phyloP scores from a whole-genome alignment of 306 rosid species.

The Echinosophora koreensis region DNA sequence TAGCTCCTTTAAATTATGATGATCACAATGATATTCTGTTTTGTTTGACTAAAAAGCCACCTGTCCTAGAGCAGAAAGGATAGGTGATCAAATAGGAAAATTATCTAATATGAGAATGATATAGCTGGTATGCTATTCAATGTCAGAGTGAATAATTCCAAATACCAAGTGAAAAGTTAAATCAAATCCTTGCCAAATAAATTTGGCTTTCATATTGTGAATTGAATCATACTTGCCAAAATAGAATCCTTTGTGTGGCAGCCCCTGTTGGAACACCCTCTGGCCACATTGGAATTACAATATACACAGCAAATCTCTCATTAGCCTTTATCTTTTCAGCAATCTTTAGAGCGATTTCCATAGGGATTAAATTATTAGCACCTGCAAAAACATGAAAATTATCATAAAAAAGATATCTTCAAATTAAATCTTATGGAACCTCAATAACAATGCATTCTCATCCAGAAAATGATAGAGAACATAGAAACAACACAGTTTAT shows the following conservation, averaged over 20 bases:
- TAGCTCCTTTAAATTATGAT: neutral
- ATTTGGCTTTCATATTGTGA: slow-evolving; percentile 33
- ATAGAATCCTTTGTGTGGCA: slow-evolving; percentile 94
- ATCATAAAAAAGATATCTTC: slow-evolving; percentile 22
- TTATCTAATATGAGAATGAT: neutral
- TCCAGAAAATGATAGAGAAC: slow-evolving; percentile 1
- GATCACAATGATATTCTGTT: slow-evolving; percentile 1
- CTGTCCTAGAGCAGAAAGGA: neutral
- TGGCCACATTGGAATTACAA: slow-evolving; percentile 98
- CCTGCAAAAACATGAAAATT: slow-evolving; percentile 59
- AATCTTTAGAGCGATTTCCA: slow-evolving; percentile 98
- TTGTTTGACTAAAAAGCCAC: slow-evolving; percentile 11
- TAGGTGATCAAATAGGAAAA: slow-evolving; percentile 9
- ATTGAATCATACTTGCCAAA: slow-evolving; percentile 85
- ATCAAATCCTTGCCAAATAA: slow-evolving; percentile 26
- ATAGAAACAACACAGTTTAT: neutral
- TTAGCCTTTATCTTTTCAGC: slow-evolving; percentile 83
- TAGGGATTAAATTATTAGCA: slow-evolving; percentile 92
- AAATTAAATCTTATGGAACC: slow-evolving; percentile 13
- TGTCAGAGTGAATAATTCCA: neutral
- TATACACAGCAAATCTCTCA: slow-evolving; percentile 93
- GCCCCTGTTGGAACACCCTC: slow-evolving; percentile 94
- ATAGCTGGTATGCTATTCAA: neutral
- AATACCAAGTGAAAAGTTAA: slow-evolving; percentile 26
- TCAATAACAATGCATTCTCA: slow-evolving; percentile 23